Evolutionary conservation across 306 rosid species (phyloP).

Genomic region (Leucaena leucocephala): DNA sequence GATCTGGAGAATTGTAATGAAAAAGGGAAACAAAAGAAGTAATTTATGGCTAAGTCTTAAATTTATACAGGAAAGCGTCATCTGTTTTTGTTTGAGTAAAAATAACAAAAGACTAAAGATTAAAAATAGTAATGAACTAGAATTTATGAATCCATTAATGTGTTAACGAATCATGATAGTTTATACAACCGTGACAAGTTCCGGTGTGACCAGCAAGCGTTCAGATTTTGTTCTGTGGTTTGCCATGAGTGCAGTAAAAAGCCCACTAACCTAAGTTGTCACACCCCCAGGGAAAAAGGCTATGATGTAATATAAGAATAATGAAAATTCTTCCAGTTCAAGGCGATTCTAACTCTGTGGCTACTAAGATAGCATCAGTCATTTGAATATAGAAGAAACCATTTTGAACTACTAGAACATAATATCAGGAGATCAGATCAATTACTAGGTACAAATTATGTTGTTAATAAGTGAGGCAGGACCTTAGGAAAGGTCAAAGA

Average conservation of each 20-base stretch:
- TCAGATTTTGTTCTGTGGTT: too few relatives aligned
- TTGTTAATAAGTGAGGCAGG: neutral
- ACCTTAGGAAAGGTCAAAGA: neutral
- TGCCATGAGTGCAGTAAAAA: too few relatives aligned
- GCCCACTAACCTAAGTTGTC: too few relatives aligned
- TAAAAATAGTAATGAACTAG: too few relatives aligned
- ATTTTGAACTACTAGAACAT: neutral
- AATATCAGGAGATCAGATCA: neutral
- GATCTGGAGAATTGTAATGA: neutral
- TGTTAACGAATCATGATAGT: too few relatives aligned
- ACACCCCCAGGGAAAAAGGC: too few relatives aligned
- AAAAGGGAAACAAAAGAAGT: neutral
- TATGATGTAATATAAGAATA: neutral
- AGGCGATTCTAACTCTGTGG: neutral
- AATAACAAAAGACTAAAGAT: too few relatives aligned
- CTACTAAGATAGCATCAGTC: neutral
- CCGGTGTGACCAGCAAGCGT: too few relatives aligned
- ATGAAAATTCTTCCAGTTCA: neutral
- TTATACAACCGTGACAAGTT: too few relatives aligned
- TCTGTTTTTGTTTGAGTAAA: too few relatives aligned
- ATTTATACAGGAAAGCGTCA: too few relatives aligned
- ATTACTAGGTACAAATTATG: neutral
- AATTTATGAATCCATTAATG: too few relatives aligned
- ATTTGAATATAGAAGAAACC: neutral
- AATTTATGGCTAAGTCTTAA: neutral